Conservation (phyloP, 2,329 filamentous ascomycete genomes). For the Xylaria digitata region DNA sequence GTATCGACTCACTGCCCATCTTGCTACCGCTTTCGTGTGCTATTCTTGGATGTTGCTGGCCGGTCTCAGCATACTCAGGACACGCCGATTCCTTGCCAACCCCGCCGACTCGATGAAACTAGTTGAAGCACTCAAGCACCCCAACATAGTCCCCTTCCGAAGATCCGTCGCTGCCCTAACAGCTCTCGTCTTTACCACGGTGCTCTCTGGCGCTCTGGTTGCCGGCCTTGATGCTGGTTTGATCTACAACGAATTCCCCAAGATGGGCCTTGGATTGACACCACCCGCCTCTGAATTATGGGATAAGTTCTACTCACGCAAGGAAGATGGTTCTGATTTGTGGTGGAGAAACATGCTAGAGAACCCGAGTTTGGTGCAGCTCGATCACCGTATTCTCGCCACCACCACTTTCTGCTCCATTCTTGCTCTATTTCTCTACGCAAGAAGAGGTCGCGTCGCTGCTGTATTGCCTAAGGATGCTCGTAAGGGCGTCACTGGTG, state of each 20-base stretch:
- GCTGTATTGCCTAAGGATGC: conserved; percentile 71
- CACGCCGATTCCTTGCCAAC: conserved; percentile 75
- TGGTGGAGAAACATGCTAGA: conserved; percentile 99
- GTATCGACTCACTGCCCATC: conserved; percentile 89
- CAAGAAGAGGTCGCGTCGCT: conserved; percentile 71
- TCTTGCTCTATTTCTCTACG: conserved; percentile 82
- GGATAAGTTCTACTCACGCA: conserved; percentile 85
- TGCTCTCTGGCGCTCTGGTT: conserved; percentile 92
- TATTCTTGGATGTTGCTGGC: conserved; percentile 96
- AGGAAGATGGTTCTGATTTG: conserved; percentile 81
- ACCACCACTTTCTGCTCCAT: conserved; percentile 88
- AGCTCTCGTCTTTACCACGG: conserved; percentile 84
- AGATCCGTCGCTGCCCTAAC: conserved; percentile 77
- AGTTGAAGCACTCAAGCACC: conserved; percentile 71
- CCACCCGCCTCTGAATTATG: conserved; percentile 87
- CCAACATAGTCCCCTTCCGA: conserved; percentile 78
- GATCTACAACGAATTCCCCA: conserved; percentile 99
- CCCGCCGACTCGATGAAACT: conserved; percentile 71
- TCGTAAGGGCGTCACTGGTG: conserved; percentile 76
- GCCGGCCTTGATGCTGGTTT: conserved; percentile 95
- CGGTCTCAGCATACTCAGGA: conserved; percentile 84
- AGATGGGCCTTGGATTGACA: conserved; percentile 86
- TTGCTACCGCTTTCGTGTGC: conserved; percentile 90
- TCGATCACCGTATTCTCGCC: conserved; percentile 93
- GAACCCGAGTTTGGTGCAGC: conserved; percentile 94